Percentiles rank a stretch among this genome's conserved stretches.
Evolutionary conservation across 2,329 filamentous ascomycete species (phyloP).

Genomic region (Venturia effusa): DNA sequence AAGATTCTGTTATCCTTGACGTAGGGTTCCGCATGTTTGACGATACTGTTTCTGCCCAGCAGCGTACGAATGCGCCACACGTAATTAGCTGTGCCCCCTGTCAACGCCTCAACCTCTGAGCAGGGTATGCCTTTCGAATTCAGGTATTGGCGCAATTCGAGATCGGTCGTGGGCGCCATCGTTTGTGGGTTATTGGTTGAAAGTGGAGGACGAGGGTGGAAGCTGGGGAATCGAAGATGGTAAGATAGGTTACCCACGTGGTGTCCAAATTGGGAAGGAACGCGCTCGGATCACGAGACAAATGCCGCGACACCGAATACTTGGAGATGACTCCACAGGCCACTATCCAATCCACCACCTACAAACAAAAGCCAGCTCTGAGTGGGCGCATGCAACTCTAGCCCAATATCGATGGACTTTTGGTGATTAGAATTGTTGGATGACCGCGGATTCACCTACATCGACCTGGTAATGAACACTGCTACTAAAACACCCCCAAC

Average conservation of each 20-base stretch:
- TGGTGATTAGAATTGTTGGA: too few species aligned
- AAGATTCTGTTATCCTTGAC: slow-evolving; percentile 19
- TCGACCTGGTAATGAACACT: too few species aligned
- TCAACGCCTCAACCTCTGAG: slow-evolving; percentile 14
- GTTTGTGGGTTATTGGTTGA: slow-evolving; percentile 24
- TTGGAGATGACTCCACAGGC: too few species aligned
- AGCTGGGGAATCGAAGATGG: not conserved
- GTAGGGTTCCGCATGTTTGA: slow-evolving; percentile 26
- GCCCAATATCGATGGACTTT: too few species aligned
- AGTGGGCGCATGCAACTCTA: too few species aligned
- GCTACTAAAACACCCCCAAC: too few species aligned
- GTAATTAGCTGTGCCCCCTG: slow-evolving; percentile 26
- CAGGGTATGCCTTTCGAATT: slow-evolving; percentile 8
- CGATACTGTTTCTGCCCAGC: slow-evolving; percentile 16
- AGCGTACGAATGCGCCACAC: slow-evolving; percentile 21
- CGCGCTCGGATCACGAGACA: not conserved
- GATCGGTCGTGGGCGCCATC: slow-evolving; percentile 4
- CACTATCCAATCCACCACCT: too few species aligned
- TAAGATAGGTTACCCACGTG: not conserved
- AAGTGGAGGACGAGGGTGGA: not conserved
- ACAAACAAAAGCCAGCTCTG: too few species aligned
- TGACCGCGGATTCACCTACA: too few species aligned
- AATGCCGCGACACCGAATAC: too few species aligned
- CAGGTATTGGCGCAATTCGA: slow-evolving; percentile 7
- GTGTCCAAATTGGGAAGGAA: not conserved